Conservation (phyloP, 106 monocot genomes). For the Triglochin maritima region DNA sequence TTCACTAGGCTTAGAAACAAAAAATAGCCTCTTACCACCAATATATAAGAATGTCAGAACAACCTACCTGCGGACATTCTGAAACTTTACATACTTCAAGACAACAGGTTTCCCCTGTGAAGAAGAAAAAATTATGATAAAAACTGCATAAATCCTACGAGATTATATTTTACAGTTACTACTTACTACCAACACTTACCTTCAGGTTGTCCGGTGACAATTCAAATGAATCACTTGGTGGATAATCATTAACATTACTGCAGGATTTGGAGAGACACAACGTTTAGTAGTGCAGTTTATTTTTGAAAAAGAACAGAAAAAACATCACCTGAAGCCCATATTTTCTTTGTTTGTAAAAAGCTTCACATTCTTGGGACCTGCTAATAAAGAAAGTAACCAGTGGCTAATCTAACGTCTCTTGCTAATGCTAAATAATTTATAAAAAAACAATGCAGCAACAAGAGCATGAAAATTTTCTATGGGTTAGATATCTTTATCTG, state of each 20-base stretch:
- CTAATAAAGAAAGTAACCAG: not conserved
- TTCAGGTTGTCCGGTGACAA: constrained; percentile 61
- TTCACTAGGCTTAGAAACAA: not conserved
- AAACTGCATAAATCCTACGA: not conserved
- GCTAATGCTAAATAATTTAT: not conserved
- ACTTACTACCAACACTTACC: constrained; percentile 23
- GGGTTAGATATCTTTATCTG: too few species aligned
- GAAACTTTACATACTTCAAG: constrained; percentile 96
- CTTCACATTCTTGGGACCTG: constrained; percentile 82
- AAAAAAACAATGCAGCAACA: too few species aligned
- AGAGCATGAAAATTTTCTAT: too few species aligned
- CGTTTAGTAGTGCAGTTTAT: not conserved
- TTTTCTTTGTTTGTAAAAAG: constrained; percentile 94
- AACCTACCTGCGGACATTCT: constrained; percentile 85
- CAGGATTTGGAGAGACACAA: constrained; percentile 8
- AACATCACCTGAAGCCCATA: constrained; percentile 89
- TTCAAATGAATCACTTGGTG: constrained; percentile 63
- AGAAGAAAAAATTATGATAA: not conserved
- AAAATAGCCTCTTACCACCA: not conserved
- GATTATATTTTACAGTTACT: not conserved
- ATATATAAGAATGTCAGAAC: not conserved
- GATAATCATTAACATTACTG: constrained; percentile 96
- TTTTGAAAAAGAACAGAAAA: not conserved
- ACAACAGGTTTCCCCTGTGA: constrained; percentile 56
- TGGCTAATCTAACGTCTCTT: not conserved